phyloP scores from a whole-genome alignment of 192 early-diverging fungal genomes.

The Thamnidium elegans region DNA sequence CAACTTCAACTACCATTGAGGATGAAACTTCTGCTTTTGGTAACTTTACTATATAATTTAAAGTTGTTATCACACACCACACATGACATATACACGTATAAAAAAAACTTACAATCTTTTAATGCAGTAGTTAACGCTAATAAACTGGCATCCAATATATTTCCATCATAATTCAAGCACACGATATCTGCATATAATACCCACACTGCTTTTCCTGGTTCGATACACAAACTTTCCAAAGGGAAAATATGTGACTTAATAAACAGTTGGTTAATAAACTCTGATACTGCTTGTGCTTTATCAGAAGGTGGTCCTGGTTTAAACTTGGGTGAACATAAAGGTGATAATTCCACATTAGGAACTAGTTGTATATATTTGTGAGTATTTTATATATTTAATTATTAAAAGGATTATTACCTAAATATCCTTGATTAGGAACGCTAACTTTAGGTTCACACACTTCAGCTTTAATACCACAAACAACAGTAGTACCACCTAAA shows the following conservation, averaged over 20 bases:
- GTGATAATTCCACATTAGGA: slow-evolving; percentile 88
- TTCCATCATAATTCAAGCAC: slow-evolving; percentile 89
- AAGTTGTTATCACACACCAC: not conserved
- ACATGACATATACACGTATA: not conserved
- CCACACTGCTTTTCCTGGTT: slow-evolving; percentile 80
- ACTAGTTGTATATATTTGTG: slow-evolving; percentile 41
- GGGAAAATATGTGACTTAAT: slow-evolving; percentile 58
- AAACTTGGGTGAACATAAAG: slow-evolving; percentile 86
- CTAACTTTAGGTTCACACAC: slow-evolving; percentile 76
- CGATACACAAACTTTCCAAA: slow-evolving; percentile 75
- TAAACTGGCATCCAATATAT: slow-evolving; percentile 83
- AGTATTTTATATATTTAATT: not conserved
- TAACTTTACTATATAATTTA: slow-evolving; percentile 55
- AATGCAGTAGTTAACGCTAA: slow-evolving; percentile 79
- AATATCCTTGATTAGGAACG: slow-evolving; percentile 69
- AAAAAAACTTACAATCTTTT: slow-evolving; percentile 50
- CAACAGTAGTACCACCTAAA: slow-evolving; percentile 83
- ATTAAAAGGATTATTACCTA: slow-evolving; percentile 47
- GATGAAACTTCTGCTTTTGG: slow-evolving; percentile 67
- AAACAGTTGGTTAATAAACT: slow-evolving; percentile 71
- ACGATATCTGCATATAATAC: slow-evolving; percentile 85
- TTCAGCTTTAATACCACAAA: slow-evolving; percentile 95
- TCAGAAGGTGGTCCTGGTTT: slow-evolving; percentile 81
- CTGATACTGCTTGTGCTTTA: slow-evolving; percentile 77
- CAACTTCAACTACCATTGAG: slow-evolving; percentile 63